These are phyloP conservation scores for Fusarium brevicatenulatum DNA, from an alignment of 2,329 filamentous ascomycete genomes.

Conservation along the genomic window DNA sequence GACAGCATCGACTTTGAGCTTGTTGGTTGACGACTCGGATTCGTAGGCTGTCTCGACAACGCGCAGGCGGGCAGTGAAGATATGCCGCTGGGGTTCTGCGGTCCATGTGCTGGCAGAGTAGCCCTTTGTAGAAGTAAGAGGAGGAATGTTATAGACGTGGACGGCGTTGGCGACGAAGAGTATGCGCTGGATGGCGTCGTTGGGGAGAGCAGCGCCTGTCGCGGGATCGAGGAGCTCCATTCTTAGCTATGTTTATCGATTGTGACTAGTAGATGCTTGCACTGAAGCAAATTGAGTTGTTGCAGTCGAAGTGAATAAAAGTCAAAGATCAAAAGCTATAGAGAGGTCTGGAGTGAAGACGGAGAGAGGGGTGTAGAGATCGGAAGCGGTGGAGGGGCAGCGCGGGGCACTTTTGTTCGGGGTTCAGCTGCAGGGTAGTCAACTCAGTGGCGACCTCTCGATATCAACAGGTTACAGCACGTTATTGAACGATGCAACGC, in stretches of 20 bases:
- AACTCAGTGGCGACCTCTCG: not conserved
- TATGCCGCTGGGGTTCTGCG: slow-evolving; percentile 73
- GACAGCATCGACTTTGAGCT: slow-evolving; percentile 77
- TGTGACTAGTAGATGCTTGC: not conserved
- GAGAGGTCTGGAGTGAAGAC: not conserved
- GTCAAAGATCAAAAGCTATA: not conserved
- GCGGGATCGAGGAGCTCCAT: slow-evolving; percentile 77
- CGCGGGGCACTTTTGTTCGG: slow-evolving; percentile 23
- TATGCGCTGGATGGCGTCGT: slow-evolving; percentile 84
- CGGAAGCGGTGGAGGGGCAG: slow-evolving; percentile 36
- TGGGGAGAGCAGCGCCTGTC: slow-evolving; percentile 73
- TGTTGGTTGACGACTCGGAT: slow-evolving; percentile 53
- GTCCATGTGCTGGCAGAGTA: slow-evolving; percentile 85
- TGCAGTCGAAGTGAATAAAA: not conserved
- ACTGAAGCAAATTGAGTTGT: not conserved
- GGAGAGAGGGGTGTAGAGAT: slow-evolving; percentile 17
- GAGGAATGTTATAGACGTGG: slow-evolving; percentile 89
- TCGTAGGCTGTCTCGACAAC: slow-evolving; percentile 77
- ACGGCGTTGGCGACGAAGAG: slow-evolving; percentile 80
- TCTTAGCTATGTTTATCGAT: not conserved
- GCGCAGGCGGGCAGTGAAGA: slow-evolving; percentile 86
- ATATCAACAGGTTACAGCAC: slow-evolving; percentile 11
- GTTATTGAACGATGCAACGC: slow-evolving; percentile 21
- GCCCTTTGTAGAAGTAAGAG: slow-evolving; percentile 79
- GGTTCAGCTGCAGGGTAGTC: slow-evolving; percentile 27